phyloP scores from a whole-genome alignment of 2,329 filamentous ascomycete species.

The Trichoderma atroviride region DNA sequence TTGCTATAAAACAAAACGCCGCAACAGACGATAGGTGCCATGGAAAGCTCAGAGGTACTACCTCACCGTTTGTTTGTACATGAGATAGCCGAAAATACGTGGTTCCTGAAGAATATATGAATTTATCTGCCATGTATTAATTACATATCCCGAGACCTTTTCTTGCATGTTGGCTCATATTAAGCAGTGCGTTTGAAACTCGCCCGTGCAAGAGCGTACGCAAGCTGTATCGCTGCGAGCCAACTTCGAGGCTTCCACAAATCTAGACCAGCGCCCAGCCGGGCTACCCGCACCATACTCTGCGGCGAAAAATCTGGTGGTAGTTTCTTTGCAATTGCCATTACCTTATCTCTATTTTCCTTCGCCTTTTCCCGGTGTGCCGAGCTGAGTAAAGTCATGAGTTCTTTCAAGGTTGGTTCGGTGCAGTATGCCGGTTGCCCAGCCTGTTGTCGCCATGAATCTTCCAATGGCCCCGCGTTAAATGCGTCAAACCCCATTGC shows the following conservation, averaged over 20 bases:
- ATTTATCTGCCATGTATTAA: background rate
- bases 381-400: background rate
- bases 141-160: background rate
- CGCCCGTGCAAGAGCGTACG: background rate
- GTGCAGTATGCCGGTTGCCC: conserved; percentile 3
- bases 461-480: background rate
- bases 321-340: background rate
- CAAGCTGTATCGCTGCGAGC: background rate
- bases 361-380: background rate
- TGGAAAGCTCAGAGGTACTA: too few species aligned
- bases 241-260: conserved; percentile 3
- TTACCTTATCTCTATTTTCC: background rate
- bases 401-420: background rate
- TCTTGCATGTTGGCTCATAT: background rate
- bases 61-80: too few species aligned
- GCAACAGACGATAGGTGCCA: too few species aligned
- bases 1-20: too few species aligned
- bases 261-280: background rate
- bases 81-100: too few species aligned
- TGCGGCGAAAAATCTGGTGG: background rate
- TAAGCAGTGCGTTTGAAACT: background rate
- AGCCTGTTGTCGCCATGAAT: conserved; percentile 1
- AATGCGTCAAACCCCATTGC: background rate
- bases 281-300: background rate
- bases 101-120: background rate